phyloP scores from a whole-genome alignment of 2,329 filamentous ascomycete genomes.

The Cercospora sp. region DNA sequence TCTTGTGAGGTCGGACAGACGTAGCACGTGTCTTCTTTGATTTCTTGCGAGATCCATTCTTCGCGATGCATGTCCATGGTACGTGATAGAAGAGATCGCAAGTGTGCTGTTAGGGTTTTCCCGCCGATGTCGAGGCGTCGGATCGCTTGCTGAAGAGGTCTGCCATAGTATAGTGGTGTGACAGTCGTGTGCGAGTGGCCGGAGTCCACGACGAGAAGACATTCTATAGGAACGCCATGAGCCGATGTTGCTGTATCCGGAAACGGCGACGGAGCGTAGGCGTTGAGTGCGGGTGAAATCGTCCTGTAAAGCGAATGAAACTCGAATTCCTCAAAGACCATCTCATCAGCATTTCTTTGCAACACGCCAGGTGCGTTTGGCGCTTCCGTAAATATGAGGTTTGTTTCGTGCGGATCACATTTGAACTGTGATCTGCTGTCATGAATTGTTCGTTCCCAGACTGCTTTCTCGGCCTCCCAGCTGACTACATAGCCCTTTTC shows the following conservation, averaged over 20 bases:
- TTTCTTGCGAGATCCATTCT: constrained; percentile 88
- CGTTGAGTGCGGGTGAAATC: constrained; percentile 31
- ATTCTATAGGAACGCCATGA: constrained; percentile 33
- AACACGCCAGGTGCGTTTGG: constrained; percentile 78
- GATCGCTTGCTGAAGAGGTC: constrained; percentile 75
- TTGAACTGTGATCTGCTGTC: constrained; percentile 48
- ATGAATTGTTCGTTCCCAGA: constrained; percentile 90
- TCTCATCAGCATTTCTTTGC: constrained; percentile 89
- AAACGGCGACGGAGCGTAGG: constrained; percentile 35
- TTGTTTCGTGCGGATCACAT: constrained; percentile 78
- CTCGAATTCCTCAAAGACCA: constrained; percentile 95
- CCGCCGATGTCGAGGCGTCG: constrained; percentile 87
- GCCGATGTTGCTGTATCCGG: constrained; percentile 41
- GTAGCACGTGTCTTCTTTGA: constrained; percentile 88
- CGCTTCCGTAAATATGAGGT: constrained; percentile 80
- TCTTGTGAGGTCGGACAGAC: constrained; percentile 46
- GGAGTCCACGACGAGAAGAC: constrained; percentile 83
- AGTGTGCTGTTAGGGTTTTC: constrained; percentile 88
- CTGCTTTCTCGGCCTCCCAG: constrained; percentile 93
- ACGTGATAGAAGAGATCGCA: constrained; percentile 85
- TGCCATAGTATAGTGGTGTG: constrained; percentile 79
- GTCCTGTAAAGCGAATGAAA: constrained; percentile 79
- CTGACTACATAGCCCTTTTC: constrained; percentile 95
- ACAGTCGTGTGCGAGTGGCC: constrained; percentile 93
- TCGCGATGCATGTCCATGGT: constrained; percentile 97